Base-by-base conservation (phyloP, 2,329 filamentous ascomycete genomes). In the Paradendryphiella salina region DNA sequence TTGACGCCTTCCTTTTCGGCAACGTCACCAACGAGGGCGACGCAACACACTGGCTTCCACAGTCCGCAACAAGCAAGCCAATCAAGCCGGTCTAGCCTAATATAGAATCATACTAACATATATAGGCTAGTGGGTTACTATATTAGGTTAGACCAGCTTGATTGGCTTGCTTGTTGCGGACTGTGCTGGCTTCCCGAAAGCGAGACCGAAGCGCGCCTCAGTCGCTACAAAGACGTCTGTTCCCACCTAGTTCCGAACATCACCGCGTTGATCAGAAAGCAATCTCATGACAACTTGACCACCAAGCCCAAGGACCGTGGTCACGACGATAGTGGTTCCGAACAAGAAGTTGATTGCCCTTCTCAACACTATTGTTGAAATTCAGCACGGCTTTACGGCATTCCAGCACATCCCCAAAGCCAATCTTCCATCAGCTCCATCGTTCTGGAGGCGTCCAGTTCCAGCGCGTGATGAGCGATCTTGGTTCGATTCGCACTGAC, bases 151-250 rank as follows among this genome's bases (percentile, higher is more conserved):
- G n/a, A n/a, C n/a, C n/a, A n/a, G n/a, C n/a, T n/a, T n/a, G n/a
- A n/a, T n/a, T n/a, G n/a, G n/a, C n/a, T n/a, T n/a, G n/a, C n/a
- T n/a, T n/a, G n/a, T n/a, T n/a, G n/a, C n/a, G n/a, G n/a, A n/a
- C n/a, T n/a, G n/a, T n/a, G n/a, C n/a, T 47, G 44, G 44, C 31
- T 38, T 9, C 14, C 36, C 14, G 2, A 15, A 11, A 47, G 44
- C 18, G n/a, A 10, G 2, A 9, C 3, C 6, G 1, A n/a, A 2
- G 29, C 34, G 15, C 44, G 35, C 2, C 15, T 33, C n/a, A 11
- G 0, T 5, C 36, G 0, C 1, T 41, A 47, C 8, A 11, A 23
- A 0, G 2, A 15, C 0, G 10, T 47, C 7, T 47, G 44, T 3
- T n/a, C 31, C 18, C 1, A 47, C 10, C 28, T 47, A 11, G 44